Percentiles rank a stretch among this genome's conserved stretches.
Evolutionary conservation across 108 stramenopile genomes (phyloP).

Genomic region (Skeletonema marinoi): DNA sequence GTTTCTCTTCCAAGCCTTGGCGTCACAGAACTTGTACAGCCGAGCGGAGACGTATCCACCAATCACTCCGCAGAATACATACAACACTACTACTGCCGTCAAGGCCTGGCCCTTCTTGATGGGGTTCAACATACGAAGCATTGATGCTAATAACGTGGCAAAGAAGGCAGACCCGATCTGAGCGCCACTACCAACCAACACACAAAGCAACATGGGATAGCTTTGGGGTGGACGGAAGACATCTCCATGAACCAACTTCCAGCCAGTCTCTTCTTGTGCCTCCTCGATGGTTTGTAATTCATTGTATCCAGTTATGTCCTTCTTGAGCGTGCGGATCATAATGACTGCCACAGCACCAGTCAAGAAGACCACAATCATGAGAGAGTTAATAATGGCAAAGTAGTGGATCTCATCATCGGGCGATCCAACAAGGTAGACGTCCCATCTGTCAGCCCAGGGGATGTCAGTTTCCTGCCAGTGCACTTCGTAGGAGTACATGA

Average conservation of each 20-base stretch:
- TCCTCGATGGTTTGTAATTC: slow-evolving; percentile 86
- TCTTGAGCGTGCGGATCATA: slow-evolving; percentile 92
- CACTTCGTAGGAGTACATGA: slow-evolving; percentile 93
- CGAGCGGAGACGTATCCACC: slow-evolving; percentile 91
- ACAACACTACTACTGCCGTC: slow-evolving; percentile 92
- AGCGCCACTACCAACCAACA: slow-evolving; percentile 91
- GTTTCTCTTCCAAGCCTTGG: slow-evolving; percentile 81
- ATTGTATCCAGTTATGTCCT: slow-evolving; percentile 98
- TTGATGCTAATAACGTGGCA: slow-evolving; percentile 76
- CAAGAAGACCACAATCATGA: slow-evolving; percentile 98
- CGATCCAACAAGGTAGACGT: slow-evolving; percentile 93
- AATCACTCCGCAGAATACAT: slow-evolving; percentile 89
- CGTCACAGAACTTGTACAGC: slow-evolving; percentile 93
- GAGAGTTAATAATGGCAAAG: slow-evolving; percentile 98
- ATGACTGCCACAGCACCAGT: slow-evolving; percentile 97
- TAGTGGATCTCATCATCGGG: slow-evolving; percentile 98
- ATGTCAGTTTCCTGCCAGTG: slow-evolving; percentile 82
- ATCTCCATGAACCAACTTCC: slow-evolving; percentile 98
- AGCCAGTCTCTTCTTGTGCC: slow-evolving; percentile 96
- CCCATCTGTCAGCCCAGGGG: slow-evolving; percentile 98
- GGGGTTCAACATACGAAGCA: slow-evolving; percentile 89
- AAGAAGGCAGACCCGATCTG: slow-evolving; percentile 90
- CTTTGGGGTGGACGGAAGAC: slow-evolving; percentile 93
- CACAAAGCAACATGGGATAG: slow-evolving; percentile 87
- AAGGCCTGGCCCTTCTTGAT: slow-evolving; percentile 96